Conservation (phyloP, 208 protist genomes). For the Wallacemonas rigidus region DNA sequence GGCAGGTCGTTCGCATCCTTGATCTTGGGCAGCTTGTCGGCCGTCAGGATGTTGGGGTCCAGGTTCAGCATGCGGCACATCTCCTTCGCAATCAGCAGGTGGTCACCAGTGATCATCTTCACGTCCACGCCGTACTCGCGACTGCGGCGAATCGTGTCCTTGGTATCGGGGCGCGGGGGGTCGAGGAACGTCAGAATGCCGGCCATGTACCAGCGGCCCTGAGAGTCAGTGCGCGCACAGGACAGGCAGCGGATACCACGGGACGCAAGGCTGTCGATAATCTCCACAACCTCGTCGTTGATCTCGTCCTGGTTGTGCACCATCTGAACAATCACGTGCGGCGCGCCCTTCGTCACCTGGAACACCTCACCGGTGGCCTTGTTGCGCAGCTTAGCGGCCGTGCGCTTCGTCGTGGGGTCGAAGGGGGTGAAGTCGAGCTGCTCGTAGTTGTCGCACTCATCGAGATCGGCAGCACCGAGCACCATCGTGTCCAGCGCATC, state of each 20-base stretch:
- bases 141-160: conserved; percentile 81
- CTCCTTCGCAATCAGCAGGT: conserved; percentile 93
- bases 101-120: conserved; percentile 96
- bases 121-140: conserved; percentile 90
- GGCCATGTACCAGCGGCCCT: conserved; percentile 72
- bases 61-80: conserved; percentile 92
- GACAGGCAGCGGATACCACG: conserved; percentile 80
- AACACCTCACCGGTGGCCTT: conserved; percentile 72
- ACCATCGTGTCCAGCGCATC: conserved; percentile 92
- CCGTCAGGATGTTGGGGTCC: conserved; percentile 85
- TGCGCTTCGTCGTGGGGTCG: conserved; percentile 72
- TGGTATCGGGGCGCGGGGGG: conserved; percentile 92
- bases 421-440: conserved; percentile 76
- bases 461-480: conserved; percentile 67
- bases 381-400: conserved; percentile 62
- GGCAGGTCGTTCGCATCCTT: conserved; percentile 64
- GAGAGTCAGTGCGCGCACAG: conserved; percentile 56
- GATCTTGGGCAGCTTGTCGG: conserved; percentile 70
- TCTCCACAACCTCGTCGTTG: conserved; percentile 66
- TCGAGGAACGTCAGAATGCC: conserved; percentile 93
- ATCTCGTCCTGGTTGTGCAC: conserved; percentile 80
- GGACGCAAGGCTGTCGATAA: conserved; percentile 65
- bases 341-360: conserved; percentile 87
- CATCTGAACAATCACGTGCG: conserved; percentile 81
- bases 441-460: conserved; percentile 80